Percentiles rank a stretch among this genome's conserved stretches.
Conservation (phyloP, 805 yeast genomes). For the Yarrowia osloensis region DNA sequence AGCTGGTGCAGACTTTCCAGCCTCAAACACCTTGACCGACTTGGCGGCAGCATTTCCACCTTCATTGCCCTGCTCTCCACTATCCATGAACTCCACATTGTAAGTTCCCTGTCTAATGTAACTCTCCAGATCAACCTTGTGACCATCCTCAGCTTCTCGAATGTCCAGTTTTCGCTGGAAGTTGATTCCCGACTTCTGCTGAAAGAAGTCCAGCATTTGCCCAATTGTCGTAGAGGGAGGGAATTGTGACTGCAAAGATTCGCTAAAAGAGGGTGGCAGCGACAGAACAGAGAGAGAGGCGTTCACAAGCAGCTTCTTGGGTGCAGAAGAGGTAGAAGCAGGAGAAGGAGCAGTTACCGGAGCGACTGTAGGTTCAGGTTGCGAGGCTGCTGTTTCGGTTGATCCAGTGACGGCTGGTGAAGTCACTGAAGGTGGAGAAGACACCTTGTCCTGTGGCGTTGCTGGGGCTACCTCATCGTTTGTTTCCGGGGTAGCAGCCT, state of each 20-base stretch:
- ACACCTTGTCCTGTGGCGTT: neutral
- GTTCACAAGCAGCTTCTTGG: slow-evolving; percentile 9
- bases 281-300: slow-evolving; percentile 34
- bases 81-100: slow-evolving; percentile 11
- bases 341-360: neutral
- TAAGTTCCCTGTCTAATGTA: slow-evolving; percentile 16
- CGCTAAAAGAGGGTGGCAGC: slow-evolving; percentile 34
- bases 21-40: neutral
- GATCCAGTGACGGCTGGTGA: slow-evolving; percentile 15
- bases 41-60: neutral
- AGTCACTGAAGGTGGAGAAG: neutral
- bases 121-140: neutral
- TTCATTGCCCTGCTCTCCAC: neutral
- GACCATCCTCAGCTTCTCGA: neutral
- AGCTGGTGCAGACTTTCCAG: neutral
- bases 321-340: neutral
- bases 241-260: slow-evolving; percentile 34
- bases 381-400: neutral
- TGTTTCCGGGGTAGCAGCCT: neutral
- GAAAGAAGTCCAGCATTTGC: slow-evolving; percentile 36
- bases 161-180: slow-evolving; percentile 28
- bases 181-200: slow-evolving; percentile 36
- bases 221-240: slow-evolving; percentile 34
- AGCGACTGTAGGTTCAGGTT: neutral
- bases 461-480: neutral